phyloP scores from a whole-genome alignment of 2,329 filamentous ascomycete genomes.

The Monilinia polystroma region DNA sequence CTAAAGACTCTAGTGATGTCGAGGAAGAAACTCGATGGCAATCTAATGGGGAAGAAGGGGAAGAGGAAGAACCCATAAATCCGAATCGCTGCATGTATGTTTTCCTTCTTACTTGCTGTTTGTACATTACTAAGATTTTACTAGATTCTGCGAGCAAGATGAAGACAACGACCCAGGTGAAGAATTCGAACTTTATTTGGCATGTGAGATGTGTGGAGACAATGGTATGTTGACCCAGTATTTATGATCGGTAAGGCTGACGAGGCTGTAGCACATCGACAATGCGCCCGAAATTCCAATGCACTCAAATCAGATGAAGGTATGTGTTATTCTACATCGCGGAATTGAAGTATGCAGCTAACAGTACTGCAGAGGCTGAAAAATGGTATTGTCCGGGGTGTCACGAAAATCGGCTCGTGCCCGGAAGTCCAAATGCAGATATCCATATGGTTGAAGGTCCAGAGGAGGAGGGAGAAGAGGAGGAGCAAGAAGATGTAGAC shows the following conservation, averaged over 20 bases:
- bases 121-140: conserved; percentile 39
- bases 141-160: conserved; percentile 77
- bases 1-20: conserved; percentile 56
- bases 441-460: conserved; percentile 20
- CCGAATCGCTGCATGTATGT: conserved; percentile 65
- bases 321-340: conserved; percentile 42
- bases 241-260: conserved; percentile 42
- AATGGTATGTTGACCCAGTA: conserved; percentile 63
- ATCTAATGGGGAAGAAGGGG: conserved; percentile 48
- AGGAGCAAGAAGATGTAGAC: conserved; percentile 20
- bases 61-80: conserved; percentile 52
- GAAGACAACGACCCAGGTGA: conserved; percentile 81
- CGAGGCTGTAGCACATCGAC: conserved; percentile 72
- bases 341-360: conserved; percentile 1
- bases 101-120: background rate
- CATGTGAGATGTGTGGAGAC: conserved; percentile 75
- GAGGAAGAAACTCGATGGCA: conserved; percentile 57
- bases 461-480: conserved; percentile 16
- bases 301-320: conserved; percentile 62
- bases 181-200: conserved; percentile 76
- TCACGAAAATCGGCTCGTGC: conserved; percentile 49
- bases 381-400: conserved; percentile 61
- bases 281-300: conserved; percentile 76
- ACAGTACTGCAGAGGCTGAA: conserved; percentile 48
- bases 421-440: conserved; percentile 36